These are phyloP conservation scores for Gossypium aridum DNA, from an alignment of 441 rosid genomes.

Conservation along the genomic window DNA sequence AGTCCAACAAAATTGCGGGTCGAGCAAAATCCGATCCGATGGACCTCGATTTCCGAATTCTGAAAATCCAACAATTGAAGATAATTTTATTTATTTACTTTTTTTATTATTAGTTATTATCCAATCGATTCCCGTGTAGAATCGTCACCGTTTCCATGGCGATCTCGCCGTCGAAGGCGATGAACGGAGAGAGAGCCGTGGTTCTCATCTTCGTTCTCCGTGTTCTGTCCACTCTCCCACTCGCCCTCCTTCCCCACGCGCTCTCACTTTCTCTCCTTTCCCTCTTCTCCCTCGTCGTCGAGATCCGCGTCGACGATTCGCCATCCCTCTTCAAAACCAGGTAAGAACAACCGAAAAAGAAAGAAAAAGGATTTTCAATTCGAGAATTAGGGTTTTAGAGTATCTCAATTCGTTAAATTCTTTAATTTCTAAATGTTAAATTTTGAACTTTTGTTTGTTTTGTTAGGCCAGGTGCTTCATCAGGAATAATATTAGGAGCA, in stretches of 20 bases:
- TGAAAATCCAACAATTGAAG: too few species aligned
- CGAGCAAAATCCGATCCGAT: too few species aligned
- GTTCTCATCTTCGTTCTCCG: slow-evolving; percentile 47
- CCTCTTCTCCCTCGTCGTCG: slow-evolving; percentile 54
- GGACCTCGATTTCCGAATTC: too few species aligned
- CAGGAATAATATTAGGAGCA: slow-evolving; percentile 84
- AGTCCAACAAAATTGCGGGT: too few species aligned
- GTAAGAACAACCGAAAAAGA: slow-evolving; percentile 16
- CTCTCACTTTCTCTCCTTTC: slow-evolving; percentile 55
- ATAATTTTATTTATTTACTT: too few species aligned
- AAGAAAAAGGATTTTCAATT: not conserved
- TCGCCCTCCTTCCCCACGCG: slow-evolving; percentile 56
- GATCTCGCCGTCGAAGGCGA: slow-evolving; percentile 23
- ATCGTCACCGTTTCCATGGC: not conserved
- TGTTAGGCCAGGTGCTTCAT: slow-evolving; percentile 75
- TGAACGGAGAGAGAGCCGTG: slow-evolving; percentile 83
- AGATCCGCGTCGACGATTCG: slow-evolving; percentile 49
- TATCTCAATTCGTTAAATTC: not conserved
- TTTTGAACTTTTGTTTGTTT: not conserved
- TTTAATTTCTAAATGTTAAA: not conserved
- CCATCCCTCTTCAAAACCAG: slow-evolving; percentile 53
- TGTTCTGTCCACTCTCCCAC: slow-evolving; percentile 49
- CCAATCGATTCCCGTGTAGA: not conserved
- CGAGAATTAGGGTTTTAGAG: not conserved
- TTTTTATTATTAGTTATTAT: too few species aligned